A percentile compares a stretch with the other conserved stretches of the same genome.
Evolutionary conservation across 2,329 filamentous ascomycete genomes (phyloP).

Genomic region (Fusarium nodosum): DNA sequence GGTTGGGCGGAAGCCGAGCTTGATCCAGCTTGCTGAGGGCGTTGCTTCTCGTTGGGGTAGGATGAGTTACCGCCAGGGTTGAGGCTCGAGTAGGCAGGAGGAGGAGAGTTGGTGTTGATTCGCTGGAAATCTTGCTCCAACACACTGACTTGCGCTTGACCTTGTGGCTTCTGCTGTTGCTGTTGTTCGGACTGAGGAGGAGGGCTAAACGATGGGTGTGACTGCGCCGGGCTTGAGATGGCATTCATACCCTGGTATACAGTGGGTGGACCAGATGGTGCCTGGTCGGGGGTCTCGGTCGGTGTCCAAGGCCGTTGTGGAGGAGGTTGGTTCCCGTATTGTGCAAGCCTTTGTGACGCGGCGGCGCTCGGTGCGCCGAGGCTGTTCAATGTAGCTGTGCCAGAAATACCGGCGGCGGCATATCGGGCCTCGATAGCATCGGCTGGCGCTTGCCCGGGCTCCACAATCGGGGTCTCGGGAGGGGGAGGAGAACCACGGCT

Average conservation of each 20-base stretch:
- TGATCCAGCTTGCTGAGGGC: slow-evolving; percentile 57
- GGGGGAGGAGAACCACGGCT: slow-evolving; percentile 94
- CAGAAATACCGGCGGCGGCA: slow-evolving; percentile 90
- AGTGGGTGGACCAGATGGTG: slow-evolving; percentile 89
- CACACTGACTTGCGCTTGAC: slow-evolving; percentile 72
- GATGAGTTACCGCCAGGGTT: slow-evolving; percentile 65
- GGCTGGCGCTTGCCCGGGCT: slow-evolving; percentile 76
- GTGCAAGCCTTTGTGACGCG: slow-evolving; percentile 82
- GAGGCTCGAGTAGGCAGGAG: slow-evolving; percentile 94
- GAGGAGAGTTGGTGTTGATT: slow-evolving; percentile 85
- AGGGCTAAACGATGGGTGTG: slow-evolving; percentile 52
- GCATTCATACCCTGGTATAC: slow-evolving; percentile 90
- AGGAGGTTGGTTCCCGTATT: slow-evolving; percentile 71
- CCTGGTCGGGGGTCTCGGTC: slow-evolving; percentile 87
- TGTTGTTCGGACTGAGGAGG: slow-evolving; percentile 57
- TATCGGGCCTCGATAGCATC: slow-evolving; percentile 92
- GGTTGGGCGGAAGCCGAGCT: slow-evolving; percentile 48
- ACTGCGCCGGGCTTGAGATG: slow-evolving; percentile 66
- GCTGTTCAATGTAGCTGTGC: slow-evolving; percentile 83
- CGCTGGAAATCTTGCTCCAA: slow-evolving; percentile 89
- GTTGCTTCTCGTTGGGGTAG: slow-evolving; percentile 86
- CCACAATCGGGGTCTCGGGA: slow-evolving; percentile 88
- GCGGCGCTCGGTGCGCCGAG: slow-evolving; percentile 80
- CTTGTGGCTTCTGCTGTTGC: slow-evolving; percentile 43
- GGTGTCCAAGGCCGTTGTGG: slow-evolving; percentile 86